Percentiles rank a stretch among this genome's conserved stretches.
These are phyloP conservation scores for Botrytis sinoallii DNA, from an alignment of 2,329 filamentous ascomycete genomes.

Conservation along the genomic window DNA sequence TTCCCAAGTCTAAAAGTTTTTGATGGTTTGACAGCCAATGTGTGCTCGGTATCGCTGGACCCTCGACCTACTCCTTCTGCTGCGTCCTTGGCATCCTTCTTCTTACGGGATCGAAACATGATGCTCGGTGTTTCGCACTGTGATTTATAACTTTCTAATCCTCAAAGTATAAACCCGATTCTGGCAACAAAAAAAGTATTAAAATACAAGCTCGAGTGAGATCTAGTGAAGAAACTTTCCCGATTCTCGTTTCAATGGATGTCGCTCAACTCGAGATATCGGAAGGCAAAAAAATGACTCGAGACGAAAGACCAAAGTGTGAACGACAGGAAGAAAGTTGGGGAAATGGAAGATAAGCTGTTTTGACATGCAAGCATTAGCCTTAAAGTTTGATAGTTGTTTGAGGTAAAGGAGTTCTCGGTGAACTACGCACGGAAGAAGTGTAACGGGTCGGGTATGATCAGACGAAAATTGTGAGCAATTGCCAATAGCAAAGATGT, in stretches of 20 bases:
- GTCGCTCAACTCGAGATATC: not conserved
- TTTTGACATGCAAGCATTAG: slow-evolving; percentile 18
- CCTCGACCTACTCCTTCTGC: slow-evolving; percentile 42
- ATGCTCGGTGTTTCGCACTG: slow-evolving; percentile 24
- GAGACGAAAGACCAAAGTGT: not conserved
- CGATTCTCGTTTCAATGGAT: not conserved
- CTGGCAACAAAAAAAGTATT: no score
- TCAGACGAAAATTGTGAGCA: slow-evolving; percentile 8
- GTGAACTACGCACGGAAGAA: slow-evolving; percentile 18
- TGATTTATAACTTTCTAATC: not conserved
- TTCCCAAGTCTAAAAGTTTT: slow-evolving; percentile 57
- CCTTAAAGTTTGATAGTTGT: slow-evolving; percentile 8
- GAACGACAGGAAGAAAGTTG: slow-evolving; percentile 6
- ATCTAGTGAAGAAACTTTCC: not conserved
- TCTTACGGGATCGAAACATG: slow-evolving; percentile 77
- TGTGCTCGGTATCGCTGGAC: slow-evolving; percentile 52
- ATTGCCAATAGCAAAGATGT: slow-evolving; percentile 5
- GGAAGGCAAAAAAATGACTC: not conserved
- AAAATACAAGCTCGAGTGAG: not conserved
- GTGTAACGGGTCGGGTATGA: slow-evolving; percentile 8
- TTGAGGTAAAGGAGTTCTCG: slow-evolving; percentile 5
- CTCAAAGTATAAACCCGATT: not conserved
- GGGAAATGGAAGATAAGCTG: slow-evolving; percentile 8
- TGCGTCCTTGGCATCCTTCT: slow-evolving; percentile 67
- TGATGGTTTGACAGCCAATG: slow-evolving; percentile 43